Conservation (phyloP, 2,329 filamentous ascomycete species). For the Pseudopithomyces chartarum region DNA sequence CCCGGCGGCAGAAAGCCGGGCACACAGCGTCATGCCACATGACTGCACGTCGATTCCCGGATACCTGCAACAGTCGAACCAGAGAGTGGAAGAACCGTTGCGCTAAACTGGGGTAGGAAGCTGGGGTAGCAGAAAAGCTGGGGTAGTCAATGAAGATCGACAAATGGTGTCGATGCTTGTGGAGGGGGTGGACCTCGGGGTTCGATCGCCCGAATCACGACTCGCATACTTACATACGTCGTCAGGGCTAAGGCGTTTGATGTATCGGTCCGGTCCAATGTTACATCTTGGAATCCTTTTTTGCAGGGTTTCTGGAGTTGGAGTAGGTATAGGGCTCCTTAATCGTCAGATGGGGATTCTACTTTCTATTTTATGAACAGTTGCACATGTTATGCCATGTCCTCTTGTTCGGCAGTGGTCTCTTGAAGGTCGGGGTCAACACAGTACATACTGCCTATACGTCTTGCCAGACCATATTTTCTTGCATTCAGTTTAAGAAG, state of each 20-base stretch:
- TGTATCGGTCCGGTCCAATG: not conserved
- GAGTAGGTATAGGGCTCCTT: too few relatives aligned
- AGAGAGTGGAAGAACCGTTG: not conserved
- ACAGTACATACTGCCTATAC: not conserved
- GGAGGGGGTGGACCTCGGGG: not conserved
- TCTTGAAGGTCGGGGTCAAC: too few relatives aligned
- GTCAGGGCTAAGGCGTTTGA: too few relatives aligned
- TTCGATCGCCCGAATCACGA: not conserved
- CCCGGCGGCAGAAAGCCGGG: not conserved
- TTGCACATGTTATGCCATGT: too few relatives aligned
- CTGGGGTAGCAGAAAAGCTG: conserved; percentile 9
- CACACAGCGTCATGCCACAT: not conserved
- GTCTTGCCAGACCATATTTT: not conserved
- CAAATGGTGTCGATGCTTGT: not conserved
- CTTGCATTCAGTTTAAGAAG: not conserved
- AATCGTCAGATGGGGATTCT: too few relatives aligned
- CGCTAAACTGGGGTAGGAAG: conserved; percentile 12
- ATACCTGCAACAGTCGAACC: not conserved
- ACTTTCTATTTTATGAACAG: too few relatives aligned
- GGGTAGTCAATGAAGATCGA: conserved; percentile 3
- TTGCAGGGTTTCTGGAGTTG: too few relatives aligned
- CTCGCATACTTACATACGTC: too few relatives aligned
- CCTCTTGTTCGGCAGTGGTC: too few relatives aligned
- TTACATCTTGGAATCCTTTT: too few relatives aligned
- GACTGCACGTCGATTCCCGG: not conserved